Evolutionary conservation across 306 rosid genomes (phyloP).

Genomic region (Citrullus colocynthis): DNA sequence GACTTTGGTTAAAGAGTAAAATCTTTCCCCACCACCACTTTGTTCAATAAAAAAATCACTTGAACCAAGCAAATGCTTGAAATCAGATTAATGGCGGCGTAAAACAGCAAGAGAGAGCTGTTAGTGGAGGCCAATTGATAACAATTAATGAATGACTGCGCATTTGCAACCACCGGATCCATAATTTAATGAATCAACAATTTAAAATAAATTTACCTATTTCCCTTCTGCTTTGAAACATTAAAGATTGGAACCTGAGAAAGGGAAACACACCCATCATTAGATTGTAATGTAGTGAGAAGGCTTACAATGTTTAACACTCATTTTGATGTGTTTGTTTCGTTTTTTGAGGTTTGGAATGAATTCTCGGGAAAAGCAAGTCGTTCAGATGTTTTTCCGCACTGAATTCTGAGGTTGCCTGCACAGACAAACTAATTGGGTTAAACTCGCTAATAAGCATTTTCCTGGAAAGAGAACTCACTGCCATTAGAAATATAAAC

Average conservation of each 20-base stretch:
- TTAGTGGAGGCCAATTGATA: background rate
- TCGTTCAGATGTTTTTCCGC: constrained; percentile 87
- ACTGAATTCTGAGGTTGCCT: constrained; percentile 78
- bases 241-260: background rate
- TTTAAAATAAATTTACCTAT: background rate
- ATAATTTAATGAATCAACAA: background rate
- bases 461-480: background rate
- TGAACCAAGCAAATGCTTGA: background rate
- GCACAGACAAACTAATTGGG: constrained; percentile 14
- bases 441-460: background rate
- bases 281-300: background rate
- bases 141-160: background rate
- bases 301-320: constrained; percentile 12
- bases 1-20: no score
- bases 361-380: constrained; percentile 56
- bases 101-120: background rate
- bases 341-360: constrained; percentile 43
- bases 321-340: constrained; percentile 58
- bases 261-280: background rate
- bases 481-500: background rate
- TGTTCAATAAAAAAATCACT: background rate
- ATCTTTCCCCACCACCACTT: no score
- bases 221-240: background rate
- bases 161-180: background rate
- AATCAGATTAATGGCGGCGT: background rate